Base-by-base conservation (phyloP, 495 filamentous ascomycete species). In the Hyaloscypha finlandica region DNA sequence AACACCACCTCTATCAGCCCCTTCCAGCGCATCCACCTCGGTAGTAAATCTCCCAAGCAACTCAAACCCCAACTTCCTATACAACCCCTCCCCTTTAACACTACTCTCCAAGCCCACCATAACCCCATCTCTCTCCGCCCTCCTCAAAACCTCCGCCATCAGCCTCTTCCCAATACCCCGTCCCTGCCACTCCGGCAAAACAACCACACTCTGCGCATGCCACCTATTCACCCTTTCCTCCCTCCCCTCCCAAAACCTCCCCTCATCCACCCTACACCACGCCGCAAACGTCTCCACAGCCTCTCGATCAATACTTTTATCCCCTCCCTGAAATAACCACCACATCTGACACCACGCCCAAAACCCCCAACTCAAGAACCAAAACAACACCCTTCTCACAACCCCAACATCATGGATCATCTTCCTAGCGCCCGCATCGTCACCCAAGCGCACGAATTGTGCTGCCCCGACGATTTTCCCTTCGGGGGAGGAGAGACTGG, bases 81-180 rank as follows among this genome's bases (percentile, higher is more conserved):
- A 72, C 63, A 72, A 22, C 0, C 3, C 20, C 45, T 70, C 69
- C 4, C 72, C 69, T 22, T 4, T 30, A 14, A 6, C 45, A 60
- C 66, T 71, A 20, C 59, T 45, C 39, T 66, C 69, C 63, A 74
- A 51, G 0, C 71, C 71, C 3, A 71, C 51, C 29, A 51, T n/a
- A 0, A 71, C 69, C 14, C 48, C 53, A 42, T 74, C 71, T 45
- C 25, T 52, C 57, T 71, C 54, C 45, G 71, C 65, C 64, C 59
- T 56, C 60, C 33, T 25, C 16, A 68, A 30, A 8, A 70, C 64
- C 64, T 71, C 66, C 6, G 29, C 48, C 72, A 74, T 71, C 45
- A 74, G 57, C 61, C 3, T 35, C 64, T 56, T 69, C 59, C 72
- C 72, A 61, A 71, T 64, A 1, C 64, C 64, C 69, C 16, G 62